These are phyloP conservation scores for Fusarium albosuccineum DNA, from an alignment of 2,329 filamentous ascomycete genomes.

Conservation along the genomic window DNA sequence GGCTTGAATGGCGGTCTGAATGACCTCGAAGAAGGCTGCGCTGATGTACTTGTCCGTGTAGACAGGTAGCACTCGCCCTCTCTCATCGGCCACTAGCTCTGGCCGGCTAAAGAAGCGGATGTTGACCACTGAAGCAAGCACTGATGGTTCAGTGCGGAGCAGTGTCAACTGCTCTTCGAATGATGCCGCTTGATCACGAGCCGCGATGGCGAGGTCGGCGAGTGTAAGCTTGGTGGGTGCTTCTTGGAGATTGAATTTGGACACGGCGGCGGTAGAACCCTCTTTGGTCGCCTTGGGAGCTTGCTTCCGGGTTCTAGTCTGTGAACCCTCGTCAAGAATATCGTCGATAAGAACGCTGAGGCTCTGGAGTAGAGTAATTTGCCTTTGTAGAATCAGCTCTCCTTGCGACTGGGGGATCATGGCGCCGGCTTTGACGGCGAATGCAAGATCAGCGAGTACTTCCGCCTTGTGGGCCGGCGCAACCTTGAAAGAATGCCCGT, in stretches of 20 bases:
- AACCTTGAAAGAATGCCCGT: constrained; percentile 54
- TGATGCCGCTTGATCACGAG: constrained; percentile 50
- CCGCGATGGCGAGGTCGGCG: constrained; percentile 47
- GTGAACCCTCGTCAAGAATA: constrained; percentile 56
- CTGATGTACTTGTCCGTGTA: constrained; percentile 59
- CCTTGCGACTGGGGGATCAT: constrained; percentile 48
- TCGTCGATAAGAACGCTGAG: constrained; percentile 59
- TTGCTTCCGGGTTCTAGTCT: constrained; percentile 37
- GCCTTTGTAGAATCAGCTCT: constrained; percentile 56
- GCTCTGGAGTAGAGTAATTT: constrained; percentile 51
- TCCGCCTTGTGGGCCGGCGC: background rate
- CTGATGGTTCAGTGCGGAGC: constrained; percentile 49
- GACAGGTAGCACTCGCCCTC: constrained; percentile 54
- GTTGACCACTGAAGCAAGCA: constrained; percentile 53
- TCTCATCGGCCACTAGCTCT: constrained; percentile 60
- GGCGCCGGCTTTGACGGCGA: constrained; percentile 38
- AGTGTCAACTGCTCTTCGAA: constrained; percentile 54
- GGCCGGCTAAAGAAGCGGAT: constrained; percentile 55
- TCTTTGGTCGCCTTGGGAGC: constrained; percentile 49
- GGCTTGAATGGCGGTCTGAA: constrained; percentile 52
- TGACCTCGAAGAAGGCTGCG: constrained; percentile 56
- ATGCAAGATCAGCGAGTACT: constrained; percentile 23
- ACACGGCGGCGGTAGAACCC: constrained; percentile 46
- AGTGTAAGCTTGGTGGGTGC: constrained; percentile 47
- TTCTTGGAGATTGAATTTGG: constrained; percentile 49